Base-by-base conservation (phyloP, 148 eudicot genomes). In the Nepenthes gracilis region DNA sequence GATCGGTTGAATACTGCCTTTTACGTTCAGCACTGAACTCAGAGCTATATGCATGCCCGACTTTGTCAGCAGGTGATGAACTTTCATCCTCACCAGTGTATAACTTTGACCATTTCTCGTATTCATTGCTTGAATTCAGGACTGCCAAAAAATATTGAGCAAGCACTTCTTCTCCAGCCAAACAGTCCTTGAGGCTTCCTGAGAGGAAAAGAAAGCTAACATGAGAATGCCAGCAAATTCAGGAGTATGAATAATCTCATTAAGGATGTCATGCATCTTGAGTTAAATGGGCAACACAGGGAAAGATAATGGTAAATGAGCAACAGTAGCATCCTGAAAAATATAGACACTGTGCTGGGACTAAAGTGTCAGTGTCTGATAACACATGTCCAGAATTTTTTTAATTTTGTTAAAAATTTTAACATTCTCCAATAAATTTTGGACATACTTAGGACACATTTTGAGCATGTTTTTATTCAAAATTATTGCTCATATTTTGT, bases 151-250 rank as follows among this genome's bases (percentile, higher is more conserved):
- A 85, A 64, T 73, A 83, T 60, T 35, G 72, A 54, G 85, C 91
- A 67, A 88, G 81, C 53, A 66, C 73, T 59, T 60, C 68, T 60
- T 75, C 81, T 23, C 80, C 88, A 57, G 68, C 81, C 56, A 83
- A 59, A 65, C 58, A 75, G 62, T 83, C 94, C 0, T 36, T 62
- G 32, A 88, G 65, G 62, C 88, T 81, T 62, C 97, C 97, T 92
- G 77, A 67, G 72, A 59, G 10, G 34, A 57, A 5, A 8, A 47
- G n/a, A 36, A 12, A 14, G 2, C 5, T 36, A 12, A 23, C 6
- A 32, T 55, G 58, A 55, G 35, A 55, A 13, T 5, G 35, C 14
- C 10, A 40, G 45, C 13, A 52, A 12, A 54, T 54, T n/a, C 1
- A 5, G 55, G 15, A 52, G 32, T 5, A 12, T 11, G 32, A 52